Conservation (phyloP, 2,329 filamentous ascomycete species). For the Capronia epimyces region DNA sequence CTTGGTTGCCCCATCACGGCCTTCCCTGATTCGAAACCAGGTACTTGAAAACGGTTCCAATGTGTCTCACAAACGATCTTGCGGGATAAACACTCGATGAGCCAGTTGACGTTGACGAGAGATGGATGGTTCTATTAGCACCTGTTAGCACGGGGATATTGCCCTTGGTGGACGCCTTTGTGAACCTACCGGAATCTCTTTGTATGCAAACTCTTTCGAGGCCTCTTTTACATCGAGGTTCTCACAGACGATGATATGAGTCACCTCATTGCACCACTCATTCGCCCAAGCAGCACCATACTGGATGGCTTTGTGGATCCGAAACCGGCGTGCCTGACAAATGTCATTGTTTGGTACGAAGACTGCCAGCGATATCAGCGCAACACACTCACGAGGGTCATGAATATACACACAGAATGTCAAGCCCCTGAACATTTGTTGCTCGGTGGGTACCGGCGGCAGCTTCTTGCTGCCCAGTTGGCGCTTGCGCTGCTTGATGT, state of each 20-base stretch:
- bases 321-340: conserved; percentile 58
- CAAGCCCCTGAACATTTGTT: conserved; percentile 58
- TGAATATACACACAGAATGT: conserved; percentile 49
- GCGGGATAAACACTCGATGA: conserved; percentile 62
- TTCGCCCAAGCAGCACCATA: conserved; percentile 69
- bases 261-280: conserved; percentile 40
- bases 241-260: conserved; percentile 64
- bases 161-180: background rate
- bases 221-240: conserved; percentile 26
- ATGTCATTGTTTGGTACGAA: conserved; percentile 80
- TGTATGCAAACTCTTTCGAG: conserved; percentile 10
- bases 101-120: conserved; percentile 60
- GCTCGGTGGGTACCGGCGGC: conserved; percentile 44
- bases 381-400: background rate
- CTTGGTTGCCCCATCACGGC: background rate
- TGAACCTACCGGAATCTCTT: conserved; percentile 39
- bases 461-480: conserved; percentile 9
- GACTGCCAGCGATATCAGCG: conserved; percentile 36
- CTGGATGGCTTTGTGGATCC: conserved; percentile 69
- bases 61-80: conserved; percentile 53
- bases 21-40: conserved; percentile 9
- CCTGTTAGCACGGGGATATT: conserved; percentile 1
- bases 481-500: conserved; percentile 41
- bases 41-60: conserved; percentile 55
- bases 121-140: background rate